Evolutionary conservation across 192 early-diverging fungal genomes (phyloP).

Genomic region (Umbelopsis vinacea): DNA sequence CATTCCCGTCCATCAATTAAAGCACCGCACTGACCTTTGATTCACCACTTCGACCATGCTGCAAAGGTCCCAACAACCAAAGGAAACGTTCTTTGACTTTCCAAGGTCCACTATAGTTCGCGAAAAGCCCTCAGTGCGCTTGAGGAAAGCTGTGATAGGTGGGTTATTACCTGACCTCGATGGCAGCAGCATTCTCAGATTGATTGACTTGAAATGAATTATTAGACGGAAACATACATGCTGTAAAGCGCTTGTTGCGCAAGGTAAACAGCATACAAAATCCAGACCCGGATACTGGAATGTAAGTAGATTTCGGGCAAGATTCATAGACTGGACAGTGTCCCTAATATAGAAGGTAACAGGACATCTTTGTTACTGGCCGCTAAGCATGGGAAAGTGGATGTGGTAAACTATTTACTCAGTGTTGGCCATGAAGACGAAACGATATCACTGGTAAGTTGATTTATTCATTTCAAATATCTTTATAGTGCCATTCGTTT

Average conservation of each 20-base stretch:
- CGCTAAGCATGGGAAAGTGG: conserved; percentile 35
- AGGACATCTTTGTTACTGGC: conserved; percentile 46
- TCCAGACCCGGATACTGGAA: conserved; percentile 42
- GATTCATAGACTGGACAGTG: conserved; percentile 33
- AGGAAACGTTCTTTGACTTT: conserved; percentile 36
- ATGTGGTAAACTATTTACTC: conserved; percentile 37
- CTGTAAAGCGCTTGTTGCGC: conserved; percentile 37
- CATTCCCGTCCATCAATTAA: neutral
- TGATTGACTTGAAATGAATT: neutral
- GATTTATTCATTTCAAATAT: neutral
- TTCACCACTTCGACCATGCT: neutral
- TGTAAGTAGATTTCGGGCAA: conserved; percentile 23
- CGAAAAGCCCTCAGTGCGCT: conserved; percentile 37
- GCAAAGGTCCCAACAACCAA: neutral
- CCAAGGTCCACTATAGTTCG: conserved; percentile 32
- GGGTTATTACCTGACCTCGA: neutral
- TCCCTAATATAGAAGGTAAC: conserved; percentile 26
- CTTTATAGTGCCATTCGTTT: neutral
- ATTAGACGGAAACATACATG: conserved; percentile 43
- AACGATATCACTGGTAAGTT: conserved; percentile 41
- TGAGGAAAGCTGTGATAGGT: conserved; percentile 43
- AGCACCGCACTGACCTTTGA: neutral
- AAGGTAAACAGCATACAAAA: conserved; percentile 43
- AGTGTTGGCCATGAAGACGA: conserved; percentile 44
- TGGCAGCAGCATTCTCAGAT: neutral